phyloP scores from a whole-genome alignment of 139 green algal genomes.

The Chlorella sp. region DNA sequence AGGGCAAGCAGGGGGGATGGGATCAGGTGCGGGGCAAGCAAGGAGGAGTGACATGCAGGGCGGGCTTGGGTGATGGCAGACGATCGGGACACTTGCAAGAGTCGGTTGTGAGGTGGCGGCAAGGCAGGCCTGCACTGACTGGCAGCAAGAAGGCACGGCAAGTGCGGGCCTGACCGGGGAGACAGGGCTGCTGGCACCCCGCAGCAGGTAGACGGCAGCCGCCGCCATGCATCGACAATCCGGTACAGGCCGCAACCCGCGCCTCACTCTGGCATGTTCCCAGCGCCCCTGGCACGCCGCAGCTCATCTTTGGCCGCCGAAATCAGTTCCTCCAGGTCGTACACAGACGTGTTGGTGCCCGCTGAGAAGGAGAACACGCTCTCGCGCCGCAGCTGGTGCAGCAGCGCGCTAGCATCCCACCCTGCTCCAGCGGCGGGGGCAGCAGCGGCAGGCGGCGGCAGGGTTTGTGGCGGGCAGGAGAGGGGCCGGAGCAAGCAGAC shows the following conservation, averaged over 20 bases:
- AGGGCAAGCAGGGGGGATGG: neutral
- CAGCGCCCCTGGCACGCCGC: neutral
- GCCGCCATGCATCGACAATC: no score
- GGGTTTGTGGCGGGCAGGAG: neutral
- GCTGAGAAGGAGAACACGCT: neutral
- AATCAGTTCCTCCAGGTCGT: slow-evolving; percentile 12
- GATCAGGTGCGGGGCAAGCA: neutral
- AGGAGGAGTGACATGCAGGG: neutral
- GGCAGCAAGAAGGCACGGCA: neutral
- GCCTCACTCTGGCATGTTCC: slow-evolving; percentile 14
- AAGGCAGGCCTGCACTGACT: neutral
- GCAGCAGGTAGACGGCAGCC: no score
- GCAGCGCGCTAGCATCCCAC: slow-evolving; percentile 7
- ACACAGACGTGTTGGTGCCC: neutral
- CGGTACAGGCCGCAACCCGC: no score
- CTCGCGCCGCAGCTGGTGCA: neutral
- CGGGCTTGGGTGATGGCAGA: neutral
- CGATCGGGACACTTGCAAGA: neutral
- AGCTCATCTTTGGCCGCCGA: slow-evolving; percentile 4
- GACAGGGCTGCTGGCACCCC: neutral
- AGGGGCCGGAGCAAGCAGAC: no score
- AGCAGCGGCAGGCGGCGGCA: neutral
- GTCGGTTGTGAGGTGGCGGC: neutral
- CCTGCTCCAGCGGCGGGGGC: neutral
- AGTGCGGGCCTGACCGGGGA: neutral